These are phyloP conservation scores for Solanum megistacrolobum DNA, from an alignment of 257 asterid genomes.

Conservation along the genomic window DNA sequence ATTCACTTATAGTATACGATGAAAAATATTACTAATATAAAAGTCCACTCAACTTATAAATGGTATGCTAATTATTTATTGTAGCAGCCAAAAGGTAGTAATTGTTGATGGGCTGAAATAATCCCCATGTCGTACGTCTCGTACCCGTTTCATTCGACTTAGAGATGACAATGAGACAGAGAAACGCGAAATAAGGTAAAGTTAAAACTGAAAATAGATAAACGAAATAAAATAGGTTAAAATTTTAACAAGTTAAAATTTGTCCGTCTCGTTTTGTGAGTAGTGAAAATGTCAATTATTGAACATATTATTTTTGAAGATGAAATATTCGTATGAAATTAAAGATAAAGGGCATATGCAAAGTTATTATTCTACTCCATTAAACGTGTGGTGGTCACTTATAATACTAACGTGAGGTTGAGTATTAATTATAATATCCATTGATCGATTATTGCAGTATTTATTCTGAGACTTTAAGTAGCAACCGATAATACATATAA, in stretches of 20 bases:
- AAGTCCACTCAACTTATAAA: background rate
- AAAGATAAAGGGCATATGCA: background rate
- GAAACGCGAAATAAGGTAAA: background rate
- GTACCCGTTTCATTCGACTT: background rate
- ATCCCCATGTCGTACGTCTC: background rate
- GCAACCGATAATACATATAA: background rate
- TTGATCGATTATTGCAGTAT: background rate
- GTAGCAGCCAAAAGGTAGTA: background rate
- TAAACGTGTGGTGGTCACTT: background rate
- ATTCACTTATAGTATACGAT: background rate
- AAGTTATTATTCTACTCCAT: background rate
- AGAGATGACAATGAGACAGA: background rate
- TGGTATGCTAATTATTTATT: background rate
- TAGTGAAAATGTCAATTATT: background rate
- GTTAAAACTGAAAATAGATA: no score
- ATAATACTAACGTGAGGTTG: background rate
- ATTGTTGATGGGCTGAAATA: background rate
- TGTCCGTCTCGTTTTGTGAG: background rate
- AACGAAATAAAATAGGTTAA: background rate
- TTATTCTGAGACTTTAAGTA: background rate
- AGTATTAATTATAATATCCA: background rate
- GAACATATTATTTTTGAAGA: background rate
- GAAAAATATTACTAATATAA: background rate
- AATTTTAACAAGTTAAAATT: background rate
- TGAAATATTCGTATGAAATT: background rate